Conservation (phyloP, 2,329 filamentous ascomycete species). For the Exophiala xenobiotica region DNA sequence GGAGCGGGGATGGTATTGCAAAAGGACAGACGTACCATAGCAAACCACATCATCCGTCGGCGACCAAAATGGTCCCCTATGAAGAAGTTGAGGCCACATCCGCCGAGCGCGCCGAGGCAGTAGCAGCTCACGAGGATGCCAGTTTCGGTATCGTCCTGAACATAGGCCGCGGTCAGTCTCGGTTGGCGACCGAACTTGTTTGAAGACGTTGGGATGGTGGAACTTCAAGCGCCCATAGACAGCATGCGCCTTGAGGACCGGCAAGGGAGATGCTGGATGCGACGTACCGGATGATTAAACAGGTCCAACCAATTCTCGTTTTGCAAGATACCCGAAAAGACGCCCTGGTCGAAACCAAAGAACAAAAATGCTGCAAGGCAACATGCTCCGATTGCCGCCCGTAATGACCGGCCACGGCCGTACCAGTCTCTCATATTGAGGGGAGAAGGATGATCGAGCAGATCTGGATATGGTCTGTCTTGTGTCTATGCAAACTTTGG, state of each 20-base stretch:
- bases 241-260: background rate
- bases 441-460: no score
- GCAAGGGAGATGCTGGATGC: no score
- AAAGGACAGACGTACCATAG: conserved; percentile 29
- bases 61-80: conserved; percentile 37
- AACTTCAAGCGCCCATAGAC: no score
- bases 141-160: conserved; percentile 24
- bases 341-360: conserved; percentile 42
- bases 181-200: background rate
- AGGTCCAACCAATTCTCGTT: conserved; percentile 35
- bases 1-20: conserved; percentile 18
- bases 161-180: background rate
- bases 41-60: conserved; percentile 37
- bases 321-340: conserved; percentile 37
- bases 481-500: no score
- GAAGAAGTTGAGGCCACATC: conserved; percentile 36
- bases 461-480: no score
- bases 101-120: conserved; percentile 29
- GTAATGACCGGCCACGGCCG: background rate
- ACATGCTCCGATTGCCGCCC: conserved; percentile 23
- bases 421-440: conserved; percentile 2
- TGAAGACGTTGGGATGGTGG: background rate
- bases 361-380: conserved; percentile 29
- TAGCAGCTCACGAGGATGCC: conserved; percentile 32
- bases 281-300: conserved; percentile 16